Evolutionary conservation across 2,329 filamentous ascomycete genomes (phyloP), one percentile per base, ranked within the genome.

Genomic region (Sporothrix inflata): DNA sequence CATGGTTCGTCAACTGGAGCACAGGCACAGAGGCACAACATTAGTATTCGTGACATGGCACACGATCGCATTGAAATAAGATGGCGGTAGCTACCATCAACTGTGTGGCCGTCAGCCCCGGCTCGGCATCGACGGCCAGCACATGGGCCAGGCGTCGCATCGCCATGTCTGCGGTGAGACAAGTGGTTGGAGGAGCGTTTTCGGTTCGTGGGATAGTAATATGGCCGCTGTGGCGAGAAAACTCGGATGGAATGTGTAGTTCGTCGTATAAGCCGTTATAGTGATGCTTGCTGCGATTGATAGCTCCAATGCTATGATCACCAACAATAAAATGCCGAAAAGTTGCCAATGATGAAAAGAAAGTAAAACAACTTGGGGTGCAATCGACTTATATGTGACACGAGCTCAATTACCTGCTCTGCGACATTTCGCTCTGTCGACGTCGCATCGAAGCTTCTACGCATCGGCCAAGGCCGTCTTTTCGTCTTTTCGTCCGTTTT

Each of bases 51-150:
- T 66, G 30, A 6, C 4, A 12, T 27, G 1, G 11, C 24, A 45
- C 72, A 9, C 21, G 6, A 11, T 14, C 8, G 53, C 24, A 30
- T 16, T 0, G 12, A 3, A 30, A 0, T 9, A 60, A 11, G 30
- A 30, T 4, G 55, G 30, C 30, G 1, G 55, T 60, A 55, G 12
- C 14, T 83, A 88, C 87, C 91, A 97, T 94, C 76, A 97, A 85
- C 84, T 97, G 93, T 19, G 90, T 87, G 70, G 87, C 90, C 8
- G 90, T 92, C 77, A 98, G 86, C 61, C 93, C 93, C 1, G 91
- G 88, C 81, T 97, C 94, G 71, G 87, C 83, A 71, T 92, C 86
- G 73, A 96, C 92, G 61, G 92, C 90, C 72, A 94, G 79, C 84
- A 89, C 94, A 55, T 87, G 80, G 71, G 81, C 81, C 80, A 84